Percentiles rank a stretch among this genome's conserved stretches.
Evolutionary conservation across 2,329 filamentous ascomycete genomes (phyloP).

Genomic region (Aspergillaceae sp.): DNA sequence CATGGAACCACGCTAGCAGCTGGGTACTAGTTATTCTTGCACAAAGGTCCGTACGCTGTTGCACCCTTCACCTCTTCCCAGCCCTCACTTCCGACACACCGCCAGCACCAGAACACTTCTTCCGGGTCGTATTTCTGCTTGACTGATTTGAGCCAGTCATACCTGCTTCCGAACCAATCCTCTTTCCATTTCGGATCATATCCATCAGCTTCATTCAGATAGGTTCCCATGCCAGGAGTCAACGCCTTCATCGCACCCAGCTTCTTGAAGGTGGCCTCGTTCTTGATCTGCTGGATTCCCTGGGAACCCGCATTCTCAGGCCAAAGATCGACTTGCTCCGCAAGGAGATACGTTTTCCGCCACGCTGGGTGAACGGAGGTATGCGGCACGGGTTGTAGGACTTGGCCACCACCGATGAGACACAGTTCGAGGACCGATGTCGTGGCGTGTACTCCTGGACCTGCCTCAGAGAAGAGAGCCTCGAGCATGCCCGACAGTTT

Average conservation of each 20-base stretch:
- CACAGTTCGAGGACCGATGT: neutral
- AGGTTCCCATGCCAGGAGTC: conserved; percentile 10
- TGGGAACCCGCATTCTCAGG: conserved; percentile 1
- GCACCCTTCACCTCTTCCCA: conserved; percentile 11
- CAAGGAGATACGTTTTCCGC: conserved; percentile 5
- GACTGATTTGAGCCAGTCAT: conserved; percentile 14
- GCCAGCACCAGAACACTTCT: conserved; percentile 17
- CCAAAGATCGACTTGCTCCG: conserved; percentile 2
- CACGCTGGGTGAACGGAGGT: conserved; percentile 9
- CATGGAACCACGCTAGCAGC: neutral
- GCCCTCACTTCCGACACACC: conserved; percentile 17
- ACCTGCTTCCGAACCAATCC: conserved; percentile 13
- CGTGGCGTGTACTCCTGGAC: neutral
- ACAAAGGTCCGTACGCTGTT: neutral
- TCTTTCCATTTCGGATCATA: conserved; percentile 11
- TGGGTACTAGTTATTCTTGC: neutral
- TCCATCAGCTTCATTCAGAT: conserved; percentile 13
- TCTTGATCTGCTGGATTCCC: conserved; percentile 2
- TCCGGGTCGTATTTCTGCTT: conserved; percentile 21
- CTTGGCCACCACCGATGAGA: conserved; percentile 8
- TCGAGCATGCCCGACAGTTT: neutral
- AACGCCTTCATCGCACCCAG: conserved; percentile 13
- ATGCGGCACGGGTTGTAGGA: conserved; percentile 3
- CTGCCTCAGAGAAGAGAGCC: neutral
- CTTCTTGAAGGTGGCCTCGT: conserved; percentile 5